Conservation (phyloP, 208 protist species). For the Leishmania martiniquensis region DNA sequence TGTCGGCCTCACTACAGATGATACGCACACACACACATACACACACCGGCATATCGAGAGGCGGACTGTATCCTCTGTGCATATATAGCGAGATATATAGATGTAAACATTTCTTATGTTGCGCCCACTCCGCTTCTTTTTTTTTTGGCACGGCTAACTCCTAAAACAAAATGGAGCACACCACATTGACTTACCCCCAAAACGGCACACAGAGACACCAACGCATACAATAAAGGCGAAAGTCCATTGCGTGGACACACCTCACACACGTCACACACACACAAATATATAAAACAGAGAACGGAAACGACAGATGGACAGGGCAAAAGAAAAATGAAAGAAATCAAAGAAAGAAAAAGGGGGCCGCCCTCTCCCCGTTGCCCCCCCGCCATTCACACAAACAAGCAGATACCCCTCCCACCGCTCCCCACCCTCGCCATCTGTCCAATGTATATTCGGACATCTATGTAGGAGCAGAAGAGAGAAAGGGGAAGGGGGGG, state of each 20-base stretch:
- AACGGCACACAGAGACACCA: too few relatives aligned
- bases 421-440: background rate
- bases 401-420: background rate
- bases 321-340: background rate
- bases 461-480: background rate
- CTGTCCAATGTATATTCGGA: background rate
- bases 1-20: too few relatives aligned
- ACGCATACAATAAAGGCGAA: too few relatives aligned
- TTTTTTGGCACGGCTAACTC: too few relatives aligned
- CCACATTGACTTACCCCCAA: too few relatives aligned
- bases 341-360: slow-evolving; percentile 11
- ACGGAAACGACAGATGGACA: slow-evolving; percentile 18
- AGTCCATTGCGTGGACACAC: background rate
- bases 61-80: too few relatives aligned
- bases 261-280: background rate
- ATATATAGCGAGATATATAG: too few relatives aligned
- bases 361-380: background rate
- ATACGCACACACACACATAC: background rate
- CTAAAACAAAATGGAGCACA: too few relatives aligned
- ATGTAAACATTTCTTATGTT: too few relatives aligned
- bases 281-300: slow-evolving; percentile 3
- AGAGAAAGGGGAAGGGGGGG: background rate
- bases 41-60: background rate
- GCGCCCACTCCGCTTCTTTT: too few relatives aligned
- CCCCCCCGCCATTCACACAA: too few relatives aligned